Conservation (phyloP, 352 stramenopile genomes). For the Hyaloperonospora arabidopsidis region DNA sequence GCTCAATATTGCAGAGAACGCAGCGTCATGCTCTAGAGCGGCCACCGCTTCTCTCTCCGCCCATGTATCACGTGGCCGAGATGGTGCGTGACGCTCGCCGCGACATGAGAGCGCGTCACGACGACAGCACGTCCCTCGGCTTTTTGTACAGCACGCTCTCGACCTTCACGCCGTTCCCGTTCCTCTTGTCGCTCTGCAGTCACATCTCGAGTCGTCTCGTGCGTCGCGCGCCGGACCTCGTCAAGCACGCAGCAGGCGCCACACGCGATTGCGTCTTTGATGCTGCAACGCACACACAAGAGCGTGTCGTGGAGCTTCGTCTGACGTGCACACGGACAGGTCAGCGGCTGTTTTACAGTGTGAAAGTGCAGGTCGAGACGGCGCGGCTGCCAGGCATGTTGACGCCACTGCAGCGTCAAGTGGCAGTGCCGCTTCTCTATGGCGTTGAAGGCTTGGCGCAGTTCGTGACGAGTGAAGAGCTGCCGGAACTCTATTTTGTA, state of each 20-base stretch:
- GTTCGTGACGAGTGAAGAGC: slow-evolving; percentile 76
- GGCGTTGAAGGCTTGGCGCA: slow-evolving; percentile 63
- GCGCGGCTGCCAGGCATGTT: slow-evolving; percentile 39
- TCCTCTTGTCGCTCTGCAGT: slow-evolving; percentile 51
- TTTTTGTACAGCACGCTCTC: slow-evolving; percentile 37
- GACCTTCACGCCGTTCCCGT: slow-evolving; percentile 72
- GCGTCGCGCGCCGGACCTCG: slow-evolving; percentile 64
- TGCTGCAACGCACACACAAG: slow-evolving; percentile 40
- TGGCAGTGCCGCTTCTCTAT: slow-evolving; percentile 56
- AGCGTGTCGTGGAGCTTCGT: slow-evolving; percentile 47
- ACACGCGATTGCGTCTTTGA: slow-evolving; percentile 63
- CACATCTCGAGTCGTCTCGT: slow-evolving; percentile 73
- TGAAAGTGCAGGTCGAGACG: slow-evolving; percentile 54
- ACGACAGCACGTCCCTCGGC: slow-evolving; percentile 26
- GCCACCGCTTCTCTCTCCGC: background rate
- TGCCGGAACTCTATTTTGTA: slow-evolving; percentile 80
- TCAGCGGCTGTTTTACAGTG: slow-evolving; percentile 56
- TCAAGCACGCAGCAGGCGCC: slow-evolving; percentile 57
- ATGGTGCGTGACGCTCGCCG: slow-evolving; percentile 73
- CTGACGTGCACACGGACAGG: slow-evolving; percentile 52
- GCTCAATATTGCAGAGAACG: background rate
- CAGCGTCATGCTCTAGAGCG: slow-evolving; percentile 12
- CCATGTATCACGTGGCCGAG: slow-evolving; percentile 80
- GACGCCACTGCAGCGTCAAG: slow-evolving; percentile 43
- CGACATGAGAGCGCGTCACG: slow-evolving; percentile 70